Evolutionary conservation across 257 asterid species (phyloP), one percentile per base, ranked within the genome.

Genomic region (Solanum microdontum): DNA sequence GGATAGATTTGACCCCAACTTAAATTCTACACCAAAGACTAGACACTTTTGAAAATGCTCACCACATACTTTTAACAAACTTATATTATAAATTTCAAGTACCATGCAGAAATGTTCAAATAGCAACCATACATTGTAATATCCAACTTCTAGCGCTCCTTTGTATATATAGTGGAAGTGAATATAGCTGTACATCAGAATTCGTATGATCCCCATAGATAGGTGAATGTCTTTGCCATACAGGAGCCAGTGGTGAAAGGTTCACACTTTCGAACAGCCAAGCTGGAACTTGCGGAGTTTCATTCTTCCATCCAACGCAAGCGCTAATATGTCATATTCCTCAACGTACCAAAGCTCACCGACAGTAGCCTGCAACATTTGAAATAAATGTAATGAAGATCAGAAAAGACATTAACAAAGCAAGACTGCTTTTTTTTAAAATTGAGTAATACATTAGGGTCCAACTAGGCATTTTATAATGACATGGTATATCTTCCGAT

Each of bases 321-420:
- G 98, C 0, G 99, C 99, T 77, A 97, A 95, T 83, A 96, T 68
- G 55, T 97, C 98, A 73, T 91, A 92, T 90, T 97, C 99, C 89
- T 97, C 99, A 85, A 95, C 98, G n/a, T 93, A 96, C 98, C 99
- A 96, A 39, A 96, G 95, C 89, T 97, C 99, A 14, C 94, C 89
- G 15, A 95, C 94, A 17, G 88, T 90, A 2, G 98, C 99, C 99
- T 97, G 93, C 72, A 90, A n/a, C 24, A 24, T 13, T 45, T 60
- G 40, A 19, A 48, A 33, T 30, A 70, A 45, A 23, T 33, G 37
- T 73, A 82, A 15, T 15, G 39, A 48, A 45, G n/a, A 80, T 80
- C 40, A 82, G 36, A 30, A 37, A 37, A n/a, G 13, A 2, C 83
- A 76, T 34, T 5, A 11, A 74, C 30, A 21, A 74, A 74, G 10